phyloP scores from a whole-genome alignment of 192 early-diverging fungal species.

The Backusella luteola region DNA sequence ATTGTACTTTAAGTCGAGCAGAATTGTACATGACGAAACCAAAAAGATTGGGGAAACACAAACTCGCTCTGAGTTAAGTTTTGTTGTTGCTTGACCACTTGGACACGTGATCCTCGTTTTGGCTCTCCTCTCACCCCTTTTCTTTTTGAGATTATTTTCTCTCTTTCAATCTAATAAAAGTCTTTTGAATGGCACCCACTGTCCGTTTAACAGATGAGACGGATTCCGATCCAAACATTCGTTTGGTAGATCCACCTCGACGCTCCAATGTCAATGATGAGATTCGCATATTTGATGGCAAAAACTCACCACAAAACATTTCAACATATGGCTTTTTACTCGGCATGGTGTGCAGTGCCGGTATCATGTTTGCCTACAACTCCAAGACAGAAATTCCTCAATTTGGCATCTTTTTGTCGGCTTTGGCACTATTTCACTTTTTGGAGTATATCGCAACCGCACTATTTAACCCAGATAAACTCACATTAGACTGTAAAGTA shows the following conservation, averaged over 20 bases:
- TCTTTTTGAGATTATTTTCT: not conserved
- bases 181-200: not conserved
- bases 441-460: constrained; percentile 88
- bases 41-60: not conserved
- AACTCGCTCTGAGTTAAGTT: not conserved
- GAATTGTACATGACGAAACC: constrained; percentile 46
- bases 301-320: constrained; percentile 81
- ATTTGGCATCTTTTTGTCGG: constrained; percentile 66
- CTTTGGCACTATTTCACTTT: constrained; percentile 76
- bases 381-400: constrained; percentile 40
- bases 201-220: constrained; percentile 2
- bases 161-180: not conserved
- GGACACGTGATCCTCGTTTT: not conserved
- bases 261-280: constrained; percentile 36
- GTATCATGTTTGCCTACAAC: constrained; percentile 40
- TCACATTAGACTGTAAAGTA: constrained; percentile 68
- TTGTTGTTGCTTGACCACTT: not conserved
- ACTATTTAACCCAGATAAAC: constrained; percentile 67
- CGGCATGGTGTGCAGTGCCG: constrained; percentile 60
- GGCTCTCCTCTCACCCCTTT: not conserved
- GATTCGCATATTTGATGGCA: constrained; percentile 57
- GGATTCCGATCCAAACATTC: constrained; percentile 14
- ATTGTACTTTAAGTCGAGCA: constrained; percentile 77
- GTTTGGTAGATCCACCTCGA: constrained; percentile 1
- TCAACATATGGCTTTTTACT: constrained; percentile 70